Evolutionary conservation across 768 basidiomycete genomes (phyloP), one percentile per base, ranked within the genome.

Genomic region (Amanita fuliginea): DNA sequence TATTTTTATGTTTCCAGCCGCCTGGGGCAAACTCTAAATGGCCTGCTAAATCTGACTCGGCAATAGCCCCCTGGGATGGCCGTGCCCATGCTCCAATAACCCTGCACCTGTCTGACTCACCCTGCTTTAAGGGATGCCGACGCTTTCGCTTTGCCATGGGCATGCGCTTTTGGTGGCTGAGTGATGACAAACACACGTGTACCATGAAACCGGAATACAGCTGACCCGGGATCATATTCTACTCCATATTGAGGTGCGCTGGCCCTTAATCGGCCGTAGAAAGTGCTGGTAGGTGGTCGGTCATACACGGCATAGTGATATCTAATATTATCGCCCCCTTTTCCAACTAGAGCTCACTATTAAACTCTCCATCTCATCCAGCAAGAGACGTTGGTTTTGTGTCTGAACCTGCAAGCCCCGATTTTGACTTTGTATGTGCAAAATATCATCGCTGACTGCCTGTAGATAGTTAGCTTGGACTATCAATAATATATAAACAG

Each of bases 371-470:
- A 99, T 67, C 62, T 98, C 96, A 28, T 69, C 72, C 36, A 98
- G 66, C 7, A 99, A 72, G 13, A 83, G 80, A 19, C 83, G 77
- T 63, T 98, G 95, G 58, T 98, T 99, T 60, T 95, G 91, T 7
- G 85, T 98, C 59, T 98, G 95, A 3, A 98, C 93, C 65, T 99
- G 96, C 32, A 99, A 70, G 55, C 96, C 96, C 42, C 94, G 79
- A 61, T 95, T 93, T 64, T 98, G 95, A 1, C 87, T 87, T 66
- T 98, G 96, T 57, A 99, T 99, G 61, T 81, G 93, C 6, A 77
- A 78, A 48, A 99, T 99, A 61, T 99, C 96, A 51, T 99, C 96
- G 47, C 78, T 80, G 34, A 96, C 95, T 49, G 89, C 86, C 95
- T 98, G 30, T 40, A 34, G 28, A 42, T 14, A 32, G 34, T 55